Base-by-base conservation (phyloP, 192 early-diverging fungal genomes). In the Dissophora globulifera region DNA sequence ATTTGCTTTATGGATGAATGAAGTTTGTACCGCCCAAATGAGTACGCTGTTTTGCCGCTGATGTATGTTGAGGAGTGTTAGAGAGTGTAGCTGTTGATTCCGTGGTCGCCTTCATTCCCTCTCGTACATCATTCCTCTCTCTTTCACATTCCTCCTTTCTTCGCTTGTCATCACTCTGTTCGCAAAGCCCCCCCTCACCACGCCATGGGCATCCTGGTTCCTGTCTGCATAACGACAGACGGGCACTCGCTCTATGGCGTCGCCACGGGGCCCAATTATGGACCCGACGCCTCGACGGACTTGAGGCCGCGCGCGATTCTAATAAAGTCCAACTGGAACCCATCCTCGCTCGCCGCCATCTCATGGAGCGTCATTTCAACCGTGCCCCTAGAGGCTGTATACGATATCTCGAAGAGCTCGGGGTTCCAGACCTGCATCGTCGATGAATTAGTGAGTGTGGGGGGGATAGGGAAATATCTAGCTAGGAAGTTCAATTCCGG, bases 261-360 rank as follows among this genome's bases (percentile, higher is more conserved):
- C 26, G 6, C 25, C 9, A 22, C 22, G 6, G 9, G 23, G 11
- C 3, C 26, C 6, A 27, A 27, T 9, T 50, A 9, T 16, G 49
- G n/a, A n/a, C n/a, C 19, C 22, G n/a, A 11, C 23, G 6, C 11
- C 22, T 4, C 25, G 9, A 26, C 38, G 13, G 38, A 40, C 8
- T 13, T 10, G 13, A 40, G 13, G 13, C 38, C 20, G 9, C 25
- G n/a, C 8, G 23, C 38, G 3, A 20, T 54, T 35, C 23, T 54
- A 31, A 38, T 54, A 16, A 54, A 54, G 19, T n/a, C 52, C 33
- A 54, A 54, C 19, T 4, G 3, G 10, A 35, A 54, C 52, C 52
- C 52, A n/a, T 11, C 33, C 3, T 35, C 52, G 10, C 16, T 23
- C 29, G n/a, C 29, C 20, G 52, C 31, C 16, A 23, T 54, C n/a